Base-by-base conservation (phyloP, 768 basidiomycete genomes). In the Pisolithus marmoratus region DNA sequence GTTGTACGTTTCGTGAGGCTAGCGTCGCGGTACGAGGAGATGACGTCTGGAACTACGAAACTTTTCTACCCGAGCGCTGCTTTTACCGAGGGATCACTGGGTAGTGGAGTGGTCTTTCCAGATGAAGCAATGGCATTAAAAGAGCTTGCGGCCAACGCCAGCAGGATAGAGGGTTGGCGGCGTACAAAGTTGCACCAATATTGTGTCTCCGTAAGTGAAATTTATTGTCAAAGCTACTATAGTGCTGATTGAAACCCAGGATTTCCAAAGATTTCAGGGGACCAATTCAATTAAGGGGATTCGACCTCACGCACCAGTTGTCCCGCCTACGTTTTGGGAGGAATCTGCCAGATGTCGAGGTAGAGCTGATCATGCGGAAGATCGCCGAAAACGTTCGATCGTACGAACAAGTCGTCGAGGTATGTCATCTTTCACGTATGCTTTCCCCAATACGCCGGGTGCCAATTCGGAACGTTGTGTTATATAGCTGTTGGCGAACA, bases 151-250 rank as follows among this genome's bases (percentile, higher is more conserved):
- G 74, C 76, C 29, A 93, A 94, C 58, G 82, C 85, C 1, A 82
- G 83, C 59, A 80, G 95, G 34, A 92, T 98, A 37, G 96, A 98
- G 62, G 94, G 87, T 8, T 99, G 95, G 95, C 74, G 89, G 55
- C 79, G 80, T 63, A 95, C 90, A 5, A 82, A 81, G 56, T 84
- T 81, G 49, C 96, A 97, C 67, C 77, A 80, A 50, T 79, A 88
- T 54, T 87, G 74, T 59, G 77, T 83, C 50, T 70, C 72, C 68
- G 94, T 94, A 57, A 55, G 80, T 71, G 3, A 7, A 27, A 50
- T 63, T 2, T n/a, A 15, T 22, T 36, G 6, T 20, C 23, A 11
- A 26, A 46, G 29, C 27, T 44, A 17, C 17, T 5, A 20, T 19
- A 22, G n/a, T n/a, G 36, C 58, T 54, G 8, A 65, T 48, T 51